A percentile compares a stretch with the other conserved stretches of the same genome.
Conservation (phyloP, 139 green algal genomes). For the Coelastrella sp. region DNA sequence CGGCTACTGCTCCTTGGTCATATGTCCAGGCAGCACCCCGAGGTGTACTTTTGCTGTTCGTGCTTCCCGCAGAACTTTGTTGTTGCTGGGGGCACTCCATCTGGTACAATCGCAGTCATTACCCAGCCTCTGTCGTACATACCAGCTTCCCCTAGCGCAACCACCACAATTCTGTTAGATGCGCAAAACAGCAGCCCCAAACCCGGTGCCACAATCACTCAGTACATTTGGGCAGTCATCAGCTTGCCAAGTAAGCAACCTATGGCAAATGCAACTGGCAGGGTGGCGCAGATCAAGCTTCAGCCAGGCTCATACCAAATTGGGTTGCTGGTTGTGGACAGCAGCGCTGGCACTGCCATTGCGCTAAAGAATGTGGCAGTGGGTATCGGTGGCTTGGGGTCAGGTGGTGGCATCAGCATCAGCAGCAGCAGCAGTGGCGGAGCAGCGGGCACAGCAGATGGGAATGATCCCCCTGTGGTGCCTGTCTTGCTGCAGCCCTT, state of each 20-base stretch:
- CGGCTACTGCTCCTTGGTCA: neutral
- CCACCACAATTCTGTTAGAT: constrained; percentile 17
- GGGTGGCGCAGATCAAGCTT: constrained; percentile 1
- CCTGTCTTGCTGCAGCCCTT: neutral
- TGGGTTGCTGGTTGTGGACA: constrained; percentile 42
- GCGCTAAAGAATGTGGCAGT: constrained; percentile 36
- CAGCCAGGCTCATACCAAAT: constrained; percentile 31
- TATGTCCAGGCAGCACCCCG: neutral
- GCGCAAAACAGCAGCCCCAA: neutral
- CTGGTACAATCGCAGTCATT: constrained; percentile 43
- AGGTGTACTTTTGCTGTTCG: neutral
- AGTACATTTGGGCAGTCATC: constrained; percentile 43
- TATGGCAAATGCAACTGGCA: constrained; percentile 5
- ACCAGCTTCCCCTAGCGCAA: neutral
- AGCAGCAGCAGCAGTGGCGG: neutral
- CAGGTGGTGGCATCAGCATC: neutral
- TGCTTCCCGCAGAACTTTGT: constrained; percentile 29
- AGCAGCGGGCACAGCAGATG: too few species aligned
- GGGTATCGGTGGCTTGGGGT: too few species aligned
- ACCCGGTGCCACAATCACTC: constrained; percentile 28
- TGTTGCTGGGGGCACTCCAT: neutral
- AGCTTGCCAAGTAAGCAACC: neutral
- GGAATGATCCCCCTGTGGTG: neutral
- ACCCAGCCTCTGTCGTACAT: constrained; percentile 35
- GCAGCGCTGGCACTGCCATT: neutral